Percentiles rank a stretch among this genome's conserved stretches.
These are phyloP conservation scores for Castanopsis chinensis DNA, from an alignment of 306 rosid species.

Conservation along the genomic window DNA sequence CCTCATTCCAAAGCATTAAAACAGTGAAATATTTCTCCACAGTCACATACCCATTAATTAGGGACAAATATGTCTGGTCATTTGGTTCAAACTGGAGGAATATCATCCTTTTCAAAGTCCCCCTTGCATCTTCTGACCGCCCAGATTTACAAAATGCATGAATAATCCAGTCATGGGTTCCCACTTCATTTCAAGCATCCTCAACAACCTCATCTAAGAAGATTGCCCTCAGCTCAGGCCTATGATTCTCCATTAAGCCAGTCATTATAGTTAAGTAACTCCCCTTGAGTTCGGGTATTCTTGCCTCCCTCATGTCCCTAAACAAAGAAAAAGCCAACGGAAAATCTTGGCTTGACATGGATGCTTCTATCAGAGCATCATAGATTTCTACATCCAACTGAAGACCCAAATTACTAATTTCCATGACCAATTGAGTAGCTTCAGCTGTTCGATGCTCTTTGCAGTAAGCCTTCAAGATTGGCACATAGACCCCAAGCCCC, in stretches of 20 bases:
- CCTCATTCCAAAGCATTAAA: slow-evolving; percentile 91
- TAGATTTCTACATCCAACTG: slow-evolving; percentile 59
- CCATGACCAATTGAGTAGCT: slow-evolving; percentile 80
- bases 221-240: slow-evolving; percentile 96
- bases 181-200: slow-evolving; percentile 83
- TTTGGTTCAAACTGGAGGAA: slow-evolving; percentile 85
- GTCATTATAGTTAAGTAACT: slow-evolving; percentile 94
- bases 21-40: slow-evolving; percentile 78
- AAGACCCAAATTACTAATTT: slow-evolving; percentile 77
- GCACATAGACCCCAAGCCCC: slow-evolving; percentile 85
- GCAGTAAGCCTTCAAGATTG: slow-evolving; percentile 89
- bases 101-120: slow-evolving; percentile 85
- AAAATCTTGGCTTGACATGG: slow-evolving; percentile 90
- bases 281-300: slow-evolving; percentile 70
- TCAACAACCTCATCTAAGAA: slow-evolving; percentile 88
- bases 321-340: slow-evolving; percentile 81
- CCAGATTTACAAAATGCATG: slow-evolving; percentile 94
- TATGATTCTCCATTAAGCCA: slow-evolving; percentile 87
- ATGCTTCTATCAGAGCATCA: slow-evolving; percentile 75
- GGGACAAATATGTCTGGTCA: slow-evolving; percentile 83
- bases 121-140: slow-evolving; percentile 88
- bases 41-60: slow-evolving; percentile 76
- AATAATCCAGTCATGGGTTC: slow-evolving; percentile 96
- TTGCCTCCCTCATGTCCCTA: slow-evolving; percentile 87
- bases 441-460: slow-evolving; percentile 78